Conservation (phyloP, 2,329 filamentous ascomycete species). For the Colletotrichum horii region DNA sequence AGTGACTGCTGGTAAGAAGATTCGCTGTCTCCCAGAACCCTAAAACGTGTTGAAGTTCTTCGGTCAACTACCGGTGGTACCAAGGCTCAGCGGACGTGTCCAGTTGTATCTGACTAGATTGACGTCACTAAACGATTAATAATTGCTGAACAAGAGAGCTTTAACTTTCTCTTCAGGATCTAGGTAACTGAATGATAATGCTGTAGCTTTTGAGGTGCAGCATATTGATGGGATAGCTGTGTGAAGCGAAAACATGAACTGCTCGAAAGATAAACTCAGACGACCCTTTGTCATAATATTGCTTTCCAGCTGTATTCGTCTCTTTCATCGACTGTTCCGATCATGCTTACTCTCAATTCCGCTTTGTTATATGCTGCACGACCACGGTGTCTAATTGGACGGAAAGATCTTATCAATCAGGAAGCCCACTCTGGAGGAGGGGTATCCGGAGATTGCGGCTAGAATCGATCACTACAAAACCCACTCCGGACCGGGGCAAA, state of each 20-base stretch:
- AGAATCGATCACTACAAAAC: not conserved
- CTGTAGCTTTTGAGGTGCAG: not conserved
- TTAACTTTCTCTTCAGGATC: not conserved
- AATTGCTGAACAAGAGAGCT: not conserved
- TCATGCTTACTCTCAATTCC: not conserved
- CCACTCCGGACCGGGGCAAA: not conserved
- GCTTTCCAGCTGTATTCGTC: not conserved
- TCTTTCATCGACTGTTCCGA: not conserved
- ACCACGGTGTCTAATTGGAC: not conserved
- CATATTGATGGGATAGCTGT: not conserved
- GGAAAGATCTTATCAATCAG: not conserved
- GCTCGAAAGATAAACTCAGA: not conserved
- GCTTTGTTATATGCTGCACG: not conserved
- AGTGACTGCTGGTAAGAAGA: not conserved
- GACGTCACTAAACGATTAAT: not conserved
- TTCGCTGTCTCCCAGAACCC: not conserved
- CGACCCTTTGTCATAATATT: not conserved
- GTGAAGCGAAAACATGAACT: not conserved
- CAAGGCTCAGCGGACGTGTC: not conserved
- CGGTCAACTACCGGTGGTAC: not conserved
- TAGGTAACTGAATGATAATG: not conserved
- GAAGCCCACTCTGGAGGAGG: not conserved
- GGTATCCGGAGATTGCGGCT: not conserved
- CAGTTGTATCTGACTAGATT: not conserved
- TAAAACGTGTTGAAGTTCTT: not conserved